Percentiles rank a stretch among this genome's conserved stretches.
phyloP scores from a whole-genome alignment of 306 rosid genomes.

The cucumber (Cucumis sativus) region DNA sequence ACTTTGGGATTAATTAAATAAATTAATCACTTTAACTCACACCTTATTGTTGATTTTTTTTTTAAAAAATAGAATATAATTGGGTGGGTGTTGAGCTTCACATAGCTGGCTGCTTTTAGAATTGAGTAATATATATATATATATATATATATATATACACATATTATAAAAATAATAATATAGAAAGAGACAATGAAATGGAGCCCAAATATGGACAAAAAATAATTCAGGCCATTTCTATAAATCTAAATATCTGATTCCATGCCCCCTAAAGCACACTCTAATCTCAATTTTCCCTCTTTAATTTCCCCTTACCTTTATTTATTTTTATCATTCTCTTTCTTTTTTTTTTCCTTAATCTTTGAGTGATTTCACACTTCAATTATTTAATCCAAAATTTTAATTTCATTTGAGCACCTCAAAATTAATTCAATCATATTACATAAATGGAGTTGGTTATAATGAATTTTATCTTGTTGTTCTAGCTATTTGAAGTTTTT shows the following conservation, averaged over 20 bases:
- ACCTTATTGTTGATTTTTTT: neutral
- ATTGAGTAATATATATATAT: neutral
- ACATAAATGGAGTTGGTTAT: too few relatives aligned
- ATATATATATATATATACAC: too few relatives aligned
- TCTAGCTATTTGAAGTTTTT: too few relatives aligned
- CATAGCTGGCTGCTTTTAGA: neutral
- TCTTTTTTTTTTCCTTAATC: neutral
- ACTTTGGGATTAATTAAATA: neutral
- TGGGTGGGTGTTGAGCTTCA: neutral
- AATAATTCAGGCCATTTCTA: conserved; percentile 1
- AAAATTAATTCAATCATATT: too few relatives aligned
- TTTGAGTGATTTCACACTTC: neutral
- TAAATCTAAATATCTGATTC: neutral
- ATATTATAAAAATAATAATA: neutral
- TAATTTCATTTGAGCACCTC: too few relatives aligned
- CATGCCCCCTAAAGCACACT: conserved; percentile 8
- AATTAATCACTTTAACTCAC: neutral
- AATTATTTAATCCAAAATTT: neutral
- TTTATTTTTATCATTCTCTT: neutral
- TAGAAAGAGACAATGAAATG: neutral
- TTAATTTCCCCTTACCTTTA: neutral
- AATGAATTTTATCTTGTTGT: too few relatives aligned
- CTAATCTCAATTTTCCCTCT: neutral
- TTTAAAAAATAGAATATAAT: neutral
- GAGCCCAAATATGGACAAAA: conserved; percentile 9